Base-by-base conservation (phyloP, 495 filamentous ascomycete species). In the Talaromyces trachyspermus region DNA sequence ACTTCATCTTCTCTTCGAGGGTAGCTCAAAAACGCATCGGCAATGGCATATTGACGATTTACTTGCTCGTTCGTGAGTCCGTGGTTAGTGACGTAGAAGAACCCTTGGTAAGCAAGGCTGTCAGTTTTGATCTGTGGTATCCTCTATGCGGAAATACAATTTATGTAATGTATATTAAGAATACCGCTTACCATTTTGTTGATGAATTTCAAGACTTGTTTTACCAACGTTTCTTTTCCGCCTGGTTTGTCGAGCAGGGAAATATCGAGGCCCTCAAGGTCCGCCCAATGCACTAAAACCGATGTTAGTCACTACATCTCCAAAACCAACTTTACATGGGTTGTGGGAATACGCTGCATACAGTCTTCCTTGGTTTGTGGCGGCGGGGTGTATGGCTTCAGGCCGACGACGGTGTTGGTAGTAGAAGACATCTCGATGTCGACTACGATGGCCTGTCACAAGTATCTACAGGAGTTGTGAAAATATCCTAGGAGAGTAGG, bases 81-180 rank as follows among this genome's bases (percentile, higher is more conserved):
- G 49, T 76, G 72, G 53, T 71, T 70, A 24, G 62, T 70, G 5
- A 80, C 71, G 51, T 79, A 77, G 61, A 78, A 79, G 57, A 79
- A 79, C 8, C 30, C 56, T 57, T n/a, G n/a, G n/a, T n/a, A n/a
- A n/a, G n/a, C n/a, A n/a, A n/a, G n/a, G n/a, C n/a, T n/a, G n/a
- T n/a, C n/a, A 30, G 50, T 66, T 56, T 56, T 57, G 48, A 15
- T 51, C 40, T 12, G 4, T n/a, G n/a, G n/a, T n/a, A n/a, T n/a
- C n/a, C n/a, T n/a, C n/a, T n/a, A n/a, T n/a, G n/a, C n/a, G n/a
- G n/a, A n/a, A n/a, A n/a, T n/a, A n/a, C n/a, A n/a, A n/a, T n/a
- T n/a, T n/a, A n/a, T n/a, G n/a, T n/a, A n/a, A n/a, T n/a, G n/a
- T n/a, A n/a, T n/a, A n/a, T n/a, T n/a, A n/a, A n/a, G n/a, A n/a